Evolutionary conservation across 192 early-diverging fungal species (phyloP), one percentile per base, ranked within the genome.

Genomic region (Allomyces javanicus): DNA sequence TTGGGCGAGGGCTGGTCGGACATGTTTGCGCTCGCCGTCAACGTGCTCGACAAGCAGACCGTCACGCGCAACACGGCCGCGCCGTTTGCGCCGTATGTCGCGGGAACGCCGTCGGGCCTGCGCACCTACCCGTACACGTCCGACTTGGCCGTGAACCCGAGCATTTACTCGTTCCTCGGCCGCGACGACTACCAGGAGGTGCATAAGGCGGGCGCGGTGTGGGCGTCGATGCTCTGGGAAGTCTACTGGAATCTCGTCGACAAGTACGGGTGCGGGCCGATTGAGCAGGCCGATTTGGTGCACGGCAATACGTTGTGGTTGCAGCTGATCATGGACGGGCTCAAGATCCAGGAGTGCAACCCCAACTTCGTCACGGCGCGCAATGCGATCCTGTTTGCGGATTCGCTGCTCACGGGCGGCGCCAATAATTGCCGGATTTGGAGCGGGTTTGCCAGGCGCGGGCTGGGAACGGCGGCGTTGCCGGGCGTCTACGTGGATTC

Each of bases 1-100:
- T 90, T 91, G 88, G 88, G 91, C 62, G 92, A 97, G 76, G 94
- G 92, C 19, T 97, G 92, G 91, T 91, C 91, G 23, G 94, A 97
- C 69, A 87, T 83, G 71, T 88, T 97, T 69, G 89, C 91, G 61
- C 3, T 62, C 10, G 12, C 33, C 21, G 90, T 88, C 12, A 83
- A 86, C 63, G 71, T 90, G 71, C 83, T 88, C 62, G 79, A 82
- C 70, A 84, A 79, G 33, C 71, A 71, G 1, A 63, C 72, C 27
- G 77, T 83, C 68, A 78, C 72, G 25, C 79, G 77, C 25, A 74
- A 83, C 55, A 70, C 83, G 9, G 71, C 70, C 26, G 78, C 70
- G 75, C 88, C 33, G 86, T 85, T 70, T 88, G 88, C 63, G 88
- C 88, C 24, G 67, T 79, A 3, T 89, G 89, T n/a, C 93, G 94